Evolutionary conservation across 768 basidiomycete genomes (phyloP).

Genomic region (Psilocybe cubensis): DNA sequence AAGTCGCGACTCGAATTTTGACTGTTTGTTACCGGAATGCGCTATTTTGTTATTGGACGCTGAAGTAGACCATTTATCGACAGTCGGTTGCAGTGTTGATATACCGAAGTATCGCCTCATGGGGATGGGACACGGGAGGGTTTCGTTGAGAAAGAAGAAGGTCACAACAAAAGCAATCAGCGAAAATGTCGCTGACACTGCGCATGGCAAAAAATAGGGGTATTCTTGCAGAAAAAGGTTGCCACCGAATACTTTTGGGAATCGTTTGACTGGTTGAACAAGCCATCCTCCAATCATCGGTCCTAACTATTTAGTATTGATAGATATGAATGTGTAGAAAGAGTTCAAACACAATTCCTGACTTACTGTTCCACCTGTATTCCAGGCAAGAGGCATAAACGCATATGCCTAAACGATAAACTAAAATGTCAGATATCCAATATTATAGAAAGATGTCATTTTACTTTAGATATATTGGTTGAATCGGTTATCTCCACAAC

Average conservation of each 20-base stretch:
- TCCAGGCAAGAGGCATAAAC: constrained; percentile 60
- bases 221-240: constrained; percentile 51
- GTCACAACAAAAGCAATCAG: constrained; percentile 56
- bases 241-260: constrained; percentile 48
- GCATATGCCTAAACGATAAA: constrained; percentile 52
- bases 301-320: constrained; percentile 35
- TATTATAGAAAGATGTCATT: neutral
- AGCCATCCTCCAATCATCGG: constrained; percentile 63
- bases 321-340: neutral
- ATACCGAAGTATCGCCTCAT: constrained; percentile 25
- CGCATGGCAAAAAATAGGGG: constrained; percentile 73
- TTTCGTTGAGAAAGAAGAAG: constrained; percentile 58
- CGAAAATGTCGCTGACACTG: constrained; percentile 66
- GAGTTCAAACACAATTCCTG: neutral
- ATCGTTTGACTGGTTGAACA: constrained; percentile 56
- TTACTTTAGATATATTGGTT: constrained; percentile 64
- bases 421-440: neutral
- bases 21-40: neutral
- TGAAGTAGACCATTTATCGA: neutral
- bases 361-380: constrained; percentile 42
- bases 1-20: constrained; percentile 36
- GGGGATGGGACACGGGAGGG: constrained; percentile 29
- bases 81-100: constrained; percentile 14
- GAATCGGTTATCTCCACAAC: constrained; percentile 74
- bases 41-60: neutral